Percentiles rank a stretch among this genome's conserved stretches.
These are phyloP conservation scores for Diplotaxis tenuifolia DNA, from an alignment of 345 rosid species.

Conservation along the genomic window DNA sequence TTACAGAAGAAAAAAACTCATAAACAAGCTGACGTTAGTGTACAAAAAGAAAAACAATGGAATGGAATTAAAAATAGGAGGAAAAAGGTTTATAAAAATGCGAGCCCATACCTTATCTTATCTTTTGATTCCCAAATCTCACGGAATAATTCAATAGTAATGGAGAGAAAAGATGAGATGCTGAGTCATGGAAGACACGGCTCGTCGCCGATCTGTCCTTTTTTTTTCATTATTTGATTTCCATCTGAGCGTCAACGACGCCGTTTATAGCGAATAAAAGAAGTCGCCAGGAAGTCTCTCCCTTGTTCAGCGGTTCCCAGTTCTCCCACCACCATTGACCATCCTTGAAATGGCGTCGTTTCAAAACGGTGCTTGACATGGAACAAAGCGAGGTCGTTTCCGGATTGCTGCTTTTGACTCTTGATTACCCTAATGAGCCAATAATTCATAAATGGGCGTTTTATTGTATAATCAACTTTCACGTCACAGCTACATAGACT, in stretches of 20 bases:
- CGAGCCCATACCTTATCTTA: slow-evolving; percentile 41
- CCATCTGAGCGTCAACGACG: not conserved
- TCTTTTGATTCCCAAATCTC: slow-evolving; percentile 24
- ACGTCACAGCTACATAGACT: not conserved
- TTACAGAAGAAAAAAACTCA: not conserved
- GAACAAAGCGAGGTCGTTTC: not conserved
- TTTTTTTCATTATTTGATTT: not conserved
- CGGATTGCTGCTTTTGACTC: not conserved
- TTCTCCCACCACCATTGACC: slow-evolving; percentile 27
- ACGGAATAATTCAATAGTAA: slow-evolving; percentile 26
- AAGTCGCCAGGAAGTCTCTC: slow-evolving; percentile 15
- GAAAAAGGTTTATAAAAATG: slow-evolving; percentile 21
- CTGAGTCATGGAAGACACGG: slow-evolving; percentile 30
- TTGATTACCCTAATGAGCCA: slow-evolving; percentile 21
- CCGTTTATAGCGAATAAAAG: not conserved
- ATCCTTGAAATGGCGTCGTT: slow-evolving; percentile 3
- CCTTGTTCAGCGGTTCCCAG: not conserved
- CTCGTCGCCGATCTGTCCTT: slow-evolving; percentile 16
- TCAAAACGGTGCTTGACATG: not conserved
- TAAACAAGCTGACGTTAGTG: not conserved
- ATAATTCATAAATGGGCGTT: not conserved
- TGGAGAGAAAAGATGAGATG: not conserved
- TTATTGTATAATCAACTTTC: not conserved
- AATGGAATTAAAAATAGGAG: not conserved
- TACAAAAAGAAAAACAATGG: not conserved